Conservation (phyloP, 1,139 yeast species). For the Debaryomycetaceae sp. region DNA sequence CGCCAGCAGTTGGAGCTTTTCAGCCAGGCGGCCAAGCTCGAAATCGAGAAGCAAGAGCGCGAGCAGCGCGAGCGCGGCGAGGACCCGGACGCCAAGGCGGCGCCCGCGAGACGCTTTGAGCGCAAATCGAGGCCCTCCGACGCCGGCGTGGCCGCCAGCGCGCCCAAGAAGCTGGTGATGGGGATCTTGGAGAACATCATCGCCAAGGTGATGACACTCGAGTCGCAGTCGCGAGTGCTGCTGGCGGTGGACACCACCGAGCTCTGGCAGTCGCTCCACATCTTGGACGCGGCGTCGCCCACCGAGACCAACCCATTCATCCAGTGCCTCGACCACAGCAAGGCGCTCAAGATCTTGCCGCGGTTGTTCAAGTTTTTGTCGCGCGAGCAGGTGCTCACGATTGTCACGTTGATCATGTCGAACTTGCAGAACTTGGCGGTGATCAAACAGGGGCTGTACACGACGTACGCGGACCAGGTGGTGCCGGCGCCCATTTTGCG, state of each 20-base stretch:
- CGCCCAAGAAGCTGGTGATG: conserved; percentile 41
- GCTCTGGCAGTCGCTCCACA: conserved; percentile 78
- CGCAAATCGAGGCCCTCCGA: conserved; percentile 18
- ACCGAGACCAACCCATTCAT: conserved; percentile 72
- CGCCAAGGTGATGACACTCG: conserved; percentile 72
- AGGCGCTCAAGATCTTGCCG: conserved; percentile 85
- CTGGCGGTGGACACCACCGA: conserved; percentile 49
- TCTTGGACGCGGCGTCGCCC: conserved; percentile 48
- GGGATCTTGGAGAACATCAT: conserved; percentile 72
- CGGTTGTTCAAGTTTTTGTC: conserved; percentile 81
- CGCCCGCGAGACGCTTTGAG: conserved; percentile 15
- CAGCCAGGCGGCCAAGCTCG: conserved; percentile 50
- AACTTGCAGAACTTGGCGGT: conserved; percentile 80
- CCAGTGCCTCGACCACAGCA: conserved; percentile 77
- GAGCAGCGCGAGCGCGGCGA: conserved; percentile 14
- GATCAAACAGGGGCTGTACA: conserved; percentile 73
- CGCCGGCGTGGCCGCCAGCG: conserved; percentile 11
- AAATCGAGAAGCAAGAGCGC: conserved; percentile 33
- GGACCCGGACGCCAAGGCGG: conserved; percentile 5
- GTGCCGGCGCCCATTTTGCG: conserved; percentile 55
- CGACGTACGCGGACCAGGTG: conserved; percentile 50
- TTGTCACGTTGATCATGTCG: conserved; percentile 75
- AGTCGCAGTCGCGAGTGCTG: conserved; percentile 74
- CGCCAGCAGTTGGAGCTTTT: conserved; percentile 78
- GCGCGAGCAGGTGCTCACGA: conserved; percentile 73